Percentiles rank a stretch among this genome's conserved stretches.
phyloP scores from a whole-genome alignment of 2,329 filamentous ascomycete species.

The Phaeosphaeria sp. region DNA sequence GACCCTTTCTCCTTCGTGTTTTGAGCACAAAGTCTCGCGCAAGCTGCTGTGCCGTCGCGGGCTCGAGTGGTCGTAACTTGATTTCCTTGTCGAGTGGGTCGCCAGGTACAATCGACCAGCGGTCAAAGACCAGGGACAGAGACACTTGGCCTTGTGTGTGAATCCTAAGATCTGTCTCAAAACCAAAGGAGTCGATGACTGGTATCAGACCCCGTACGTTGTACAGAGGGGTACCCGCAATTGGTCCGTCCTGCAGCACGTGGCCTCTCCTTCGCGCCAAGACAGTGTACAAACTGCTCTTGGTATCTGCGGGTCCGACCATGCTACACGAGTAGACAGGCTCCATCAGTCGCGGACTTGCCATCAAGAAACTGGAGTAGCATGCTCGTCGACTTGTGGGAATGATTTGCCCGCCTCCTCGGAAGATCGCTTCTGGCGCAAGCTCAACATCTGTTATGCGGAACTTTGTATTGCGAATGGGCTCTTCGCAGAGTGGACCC shows the following conservation, averaged over 20 bases:
- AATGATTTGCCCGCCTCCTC: constrained; percentile 96
- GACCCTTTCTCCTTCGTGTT: constrained; percentile 88
- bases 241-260: constrained; percentile 90
- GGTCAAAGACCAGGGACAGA: constrained; percentile 90
- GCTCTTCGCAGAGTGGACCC: constrained; percentile 96
- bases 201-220: constrained; percentile 89
- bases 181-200: constrained; percentile 96
- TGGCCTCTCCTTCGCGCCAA: constrained; percentile 88
- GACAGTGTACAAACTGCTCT: constrained; percentile 89
- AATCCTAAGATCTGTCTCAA: constrained; percentile 96
- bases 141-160: constrained; percentile 93
- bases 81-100: constrained; percentile 92
- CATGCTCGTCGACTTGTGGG: constrained; percentile 90
- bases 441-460: constrained; percentile 90
- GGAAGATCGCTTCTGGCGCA: constrained; percentile 88
- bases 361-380: constrained; percentile 97
- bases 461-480: constrained; percentile 98
- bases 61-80: constrained; percentile 81
- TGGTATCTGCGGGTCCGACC: constrained; percentile 88
- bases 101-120: constrained; percentile 94
- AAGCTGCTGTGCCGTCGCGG: constrained; percentile 84
- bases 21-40: constrained; percentile 97
- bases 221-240: constrained; percentile 93
- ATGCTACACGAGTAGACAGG: constrained; percentile 92
- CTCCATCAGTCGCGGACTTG: constrained; percentile 94